Evolutionary conservation across 768 basidiomycete genomes (phyloP).

Genomic region (Clavulina sp.): DNA sequence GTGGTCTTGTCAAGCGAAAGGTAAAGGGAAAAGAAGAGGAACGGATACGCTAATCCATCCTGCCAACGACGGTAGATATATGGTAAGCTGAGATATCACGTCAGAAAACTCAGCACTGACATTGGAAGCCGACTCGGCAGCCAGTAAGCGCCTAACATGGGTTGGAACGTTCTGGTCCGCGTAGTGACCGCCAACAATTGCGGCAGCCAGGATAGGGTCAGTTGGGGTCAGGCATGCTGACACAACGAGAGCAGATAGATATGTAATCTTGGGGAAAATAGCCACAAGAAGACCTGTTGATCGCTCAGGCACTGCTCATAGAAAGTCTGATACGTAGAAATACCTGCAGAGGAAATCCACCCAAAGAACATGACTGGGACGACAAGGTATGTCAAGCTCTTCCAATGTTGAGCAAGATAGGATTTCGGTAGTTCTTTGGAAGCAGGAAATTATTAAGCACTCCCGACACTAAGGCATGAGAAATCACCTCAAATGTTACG

Average conservation of each 20-base stretch:
- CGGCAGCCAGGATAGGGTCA: constrained; percentile 87
- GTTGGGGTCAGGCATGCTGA: constrained; percentile 91
- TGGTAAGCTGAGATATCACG: too few species aligned
- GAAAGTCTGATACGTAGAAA: too few species aligned
- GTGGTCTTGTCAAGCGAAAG: not conserved
- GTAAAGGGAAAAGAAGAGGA: not conserved
- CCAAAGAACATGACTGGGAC: constrained; percentile 26
- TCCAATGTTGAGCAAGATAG: constrained; percentile 86
- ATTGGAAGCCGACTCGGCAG: not conserved
- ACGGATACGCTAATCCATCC: constrained; percentile 3
- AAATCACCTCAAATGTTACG: too few species aligned
- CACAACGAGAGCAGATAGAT: constrained; percentile 76
- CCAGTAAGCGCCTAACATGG: not conserved
- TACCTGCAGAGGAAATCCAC: constrained; percentile 11
- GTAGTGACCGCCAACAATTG: constrained; percentile 89
- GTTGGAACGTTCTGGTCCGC: constrained; percentile 47
- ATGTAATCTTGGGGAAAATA: constrained; percentile 74
- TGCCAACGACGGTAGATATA: too few species aligned
- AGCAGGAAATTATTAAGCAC: not conserved
- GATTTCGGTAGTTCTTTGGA: constrained; percentile 69
- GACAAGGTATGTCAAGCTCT: constrained; percentile 67
- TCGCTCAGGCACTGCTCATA: too few species aligned
- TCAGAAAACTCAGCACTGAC: too few species aligned
- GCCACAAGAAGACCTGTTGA: constrained; percentile 68
- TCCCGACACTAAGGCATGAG: not conserved